Evolutionary conservation across 192 early-diverging fungal genomes (phyloP).

Genomic region (Jimgerdemannia lactiflua): DNA sequence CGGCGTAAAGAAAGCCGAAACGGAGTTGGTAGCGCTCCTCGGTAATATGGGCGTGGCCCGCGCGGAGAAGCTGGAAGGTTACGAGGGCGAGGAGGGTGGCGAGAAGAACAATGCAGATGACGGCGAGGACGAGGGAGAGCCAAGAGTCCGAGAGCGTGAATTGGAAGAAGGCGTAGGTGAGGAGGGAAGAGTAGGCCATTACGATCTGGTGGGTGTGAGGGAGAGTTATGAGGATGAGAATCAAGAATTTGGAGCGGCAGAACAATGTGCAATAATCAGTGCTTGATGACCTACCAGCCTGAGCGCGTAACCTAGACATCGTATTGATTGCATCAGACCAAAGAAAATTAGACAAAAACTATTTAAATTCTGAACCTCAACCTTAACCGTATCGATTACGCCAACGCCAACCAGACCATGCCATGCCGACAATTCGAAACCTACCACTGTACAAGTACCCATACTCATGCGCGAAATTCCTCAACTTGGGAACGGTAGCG

Average conservation of each 20-base stretch:
- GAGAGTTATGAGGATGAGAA: background rate
- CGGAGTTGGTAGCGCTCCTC: background rate
- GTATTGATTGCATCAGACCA: no score
- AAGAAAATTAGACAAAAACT: no score
- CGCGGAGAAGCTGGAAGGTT: background rate
- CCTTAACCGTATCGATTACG: no score
- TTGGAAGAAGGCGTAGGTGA: background rate
- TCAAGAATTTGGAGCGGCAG: no score
- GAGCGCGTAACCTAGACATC: no score
- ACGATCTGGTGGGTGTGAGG: background rate
- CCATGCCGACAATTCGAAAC: no score
- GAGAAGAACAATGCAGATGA: background rate
- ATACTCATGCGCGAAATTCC: background rate
- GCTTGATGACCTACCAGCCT: no score
- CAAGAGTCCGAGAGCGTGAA: background rate
- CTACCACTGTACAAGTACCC: background rate
- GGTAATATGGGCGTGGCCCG: background rate
- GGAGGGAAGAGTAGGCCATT: background rate
- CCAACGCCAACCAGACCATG: no score
- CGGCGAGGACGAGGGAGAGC: background rate
- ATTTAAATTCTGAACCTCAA: no score
- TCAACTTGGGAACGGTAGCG: background rate
- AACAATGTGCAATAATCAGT: no score
- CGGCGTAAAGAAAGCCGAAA: background rate
- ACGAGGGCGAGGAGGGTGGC: background rate